Evolutionary conservation across 495 filamentous ascomycete genomes (phyloP).

Genomic region (Ramalina intermedia): DNA sequence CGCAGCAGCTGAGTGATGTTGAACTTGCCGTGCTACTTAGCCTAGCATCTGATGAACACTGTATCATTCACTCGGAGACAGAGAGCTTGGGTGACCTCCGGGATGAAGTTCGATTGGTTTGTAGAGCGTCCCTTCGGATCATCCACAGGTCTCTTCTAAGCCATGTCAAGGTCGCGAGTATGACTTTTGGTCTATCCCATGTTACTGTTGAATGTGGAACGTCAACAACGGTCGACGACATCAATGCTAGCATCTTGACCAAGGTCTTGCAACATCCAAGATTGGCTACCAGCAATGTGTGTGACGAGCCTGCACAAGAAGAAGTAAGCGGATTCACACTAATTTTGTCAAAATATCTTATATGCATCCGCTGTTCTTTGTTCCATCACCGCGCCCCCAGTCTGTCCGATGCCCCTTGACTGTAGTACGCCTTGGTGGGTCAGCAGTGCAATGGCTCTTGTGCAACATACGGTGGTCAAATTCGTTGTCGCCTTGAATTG

Average conservation of each 20-base stretch:
- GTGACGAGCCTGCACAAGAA: too few species aligned
- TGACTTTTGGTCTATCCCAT: slow-evolving; percentile 55
- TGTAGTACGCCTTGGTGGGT: too few species aligned
- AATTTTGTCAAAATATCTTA: too few species aligned
- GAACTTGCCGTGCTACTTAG: slow-evolving; percentile 77
- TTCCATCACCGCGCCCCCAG: too few species aligned
- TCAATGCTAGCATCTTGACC: slow-evolving; percentile 53
- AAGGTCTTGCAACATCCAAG: background rate
- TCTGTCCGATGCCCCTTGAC: too few species aligned
- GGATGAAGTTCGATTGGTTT: slow-evolving; percentile 58
- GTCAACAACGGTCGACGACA: slow-evolving; percentile 64
- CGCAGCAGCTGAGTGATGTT: slow-evolving; percentile 68
- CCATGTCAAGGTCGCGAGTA: slow-evolving; percentile 40
- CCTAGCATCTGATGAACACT: slow-evolving; percentile 68
- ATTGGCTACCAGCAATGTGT: too few species aligned
- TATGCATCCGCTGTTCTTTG: too few species aligned
- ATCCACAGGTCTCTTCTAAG: slow-evolving; percentile 1
- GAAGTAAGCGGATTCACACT: too few species aligned
- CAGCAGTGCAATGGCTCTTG: too few species aligned
- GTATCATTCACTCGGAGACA: slow-evolving; percentile 62
- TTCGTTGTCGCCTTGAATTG: too few species aligned
- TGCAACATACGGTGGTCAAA: too few species aligned
- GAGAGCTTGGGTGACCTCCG: slow-evolving; percentile 47
- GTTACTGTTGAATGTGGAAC: slow-evolving; percentile 56
- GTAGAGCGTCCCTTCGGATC: background rate